These are phyloP conservation scores for Solanum pennellii DNA, from an alignment of 257 asterid species.

Conservation along the genomic window DNA sequence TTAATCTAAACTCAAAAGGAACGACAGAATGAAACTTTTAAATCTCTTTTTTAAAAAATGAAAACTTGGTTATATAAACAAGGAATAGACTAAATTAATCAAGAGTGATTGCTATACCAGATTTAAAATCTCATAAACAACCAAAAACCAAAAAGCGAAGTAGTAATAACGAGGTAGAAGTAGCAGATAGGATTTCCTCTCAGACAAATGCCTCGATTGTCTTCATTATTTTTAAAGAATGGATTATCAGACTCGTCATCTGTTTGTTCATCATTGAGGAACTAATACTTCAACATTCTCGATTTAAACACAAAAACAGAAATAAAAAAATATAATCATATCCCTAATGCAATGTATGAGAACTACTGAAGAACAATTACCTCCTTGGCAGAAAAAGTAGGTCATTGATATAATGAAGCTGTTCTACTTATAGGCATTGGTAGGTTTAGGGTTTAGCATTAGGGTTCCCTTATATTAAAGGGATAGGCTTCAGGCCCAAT, in stretches of 20 bases:
- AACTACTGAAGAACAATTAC: neutral
- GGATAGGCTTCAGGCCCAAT: neutral
- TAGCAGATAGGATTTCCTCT: constrained; percentile 24
- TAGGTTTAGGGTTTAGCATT: neutral
- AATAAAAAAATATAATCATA: neutral
- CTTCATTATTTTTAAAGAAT: constrained; percentile 55
- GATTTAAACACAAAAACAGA: neutral
- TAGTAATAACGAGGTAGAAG: neutral
- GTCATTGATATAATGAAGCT: neutral
- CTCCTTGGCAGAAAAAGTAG: neutral
- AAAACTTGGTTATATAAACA: neutral
- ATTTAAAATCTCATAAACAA: neutral
- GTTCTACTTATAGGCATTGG: neutral
- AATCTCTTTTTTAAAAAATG: neutral
- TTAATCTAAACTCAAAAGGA: neutral
- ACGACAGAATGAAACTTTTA: neutral
- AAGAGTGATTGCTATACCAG: neutral
- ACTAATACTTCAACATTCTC: neutral
- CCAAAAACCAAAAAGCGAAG: neutral
- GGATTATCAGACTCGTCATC: constrained; percentile 96
- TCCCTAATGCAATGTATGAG: neutral
- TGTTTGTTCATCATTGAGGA: constrained; percentile 59
- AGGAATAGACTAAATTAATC: neutral
- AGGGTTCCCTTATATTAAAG: neutral
- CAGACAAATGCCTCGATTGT: constrained; percentile 94